A percentile compares a stretch with the other conserved stretches of the same genome.
Conservation (phyloP, 192 early-diverging fungal genomes). For the Coemansia sp. region DNA sequence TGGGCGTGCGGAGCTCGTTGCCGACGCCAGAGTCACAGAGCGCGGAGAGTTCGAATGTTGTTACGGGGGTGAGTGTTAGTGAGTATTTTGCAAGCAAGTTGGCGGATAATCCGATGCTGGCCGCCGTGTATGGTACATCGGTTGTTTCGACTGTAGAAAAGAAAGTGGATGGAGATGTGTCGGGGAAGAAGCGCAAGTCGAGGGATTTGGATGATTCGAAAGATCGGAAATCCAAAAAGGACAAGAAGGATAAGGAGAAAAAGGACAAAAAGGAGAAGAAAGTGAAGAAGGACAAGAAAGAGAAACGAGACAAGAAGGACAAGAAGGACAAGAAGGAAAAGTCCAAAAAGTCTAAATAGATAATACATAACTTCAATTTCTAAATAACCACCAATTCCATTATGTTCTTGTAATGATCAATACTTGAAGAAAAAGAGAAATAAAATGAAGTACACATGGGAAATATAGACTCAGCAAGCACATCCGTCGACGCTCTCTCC, state of each 20-base stretch:
- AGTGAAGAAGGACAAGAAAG: neutral
- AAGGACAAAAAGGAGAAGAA: constrained; percentile 52
- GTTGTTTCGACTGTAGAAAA: neutral
- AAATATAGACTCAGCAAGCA: constrained; percentile 46
- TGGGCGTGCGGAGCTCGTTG: constrained; percentile 31
- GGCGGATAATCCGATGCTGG: constrained; percentile 36
- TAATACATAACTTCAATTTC: too few relatives aligned
- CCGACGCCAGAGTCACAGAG: neutral
- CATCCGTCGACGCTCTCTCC: constrained; percentile 23
- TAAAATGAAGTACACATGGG: constrained; percentile 14
- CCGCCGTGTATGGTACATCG: constrained; percentile 30
- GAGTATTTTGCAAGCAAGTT: constrained; percentile 53
- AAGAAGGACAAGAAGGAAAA: constrained; percentile 44
- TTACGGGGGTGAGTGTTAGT: constrained; percentile 29
- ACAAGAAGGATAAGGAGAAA: constrained; percentile 42
- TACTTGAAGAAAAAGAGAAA: constrained; percentile 40
- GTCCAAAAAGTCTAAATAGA: neutral
- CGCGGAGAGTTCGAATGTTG: neutral
- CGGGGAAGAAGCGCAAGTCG: constrained; percentile 40
- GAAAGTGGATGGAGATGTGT: constrained; percentile 4
- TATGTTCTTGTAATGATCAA: neutral
- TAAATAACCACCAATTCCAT: too few relatives aligned
- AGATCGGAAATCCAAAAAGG: constrained; percentile 4
- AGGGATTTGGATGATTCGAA: constrained; percentile 19
- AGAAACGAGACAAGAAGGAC: neutral